Conservation (phyloP, 2,329 filamentous ascomycete genomes). For the Beauveria bassiana region DNA sequence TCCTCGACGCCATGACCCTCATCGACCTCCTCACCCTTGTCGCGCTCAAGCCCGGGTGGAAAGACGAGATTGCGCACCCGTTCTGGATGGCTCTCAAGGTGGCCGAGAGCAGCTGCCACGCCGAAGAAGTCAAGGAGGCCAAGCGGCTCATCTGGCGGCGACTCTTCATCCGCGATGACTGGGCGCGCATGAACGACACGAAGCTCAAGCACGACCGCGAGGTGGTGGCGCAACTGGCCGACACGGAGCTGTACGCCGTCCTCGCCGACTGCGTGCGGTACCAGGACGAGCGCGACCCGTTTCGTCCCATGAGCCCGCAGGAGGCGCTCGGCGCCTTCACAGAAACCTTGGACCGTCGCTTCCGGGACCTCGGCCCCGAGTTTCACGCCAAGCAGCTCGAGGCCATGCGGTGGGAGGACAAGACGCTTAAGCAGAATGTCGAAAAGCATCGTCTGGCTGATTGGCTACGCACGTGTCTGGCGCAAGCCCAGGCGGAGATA, state of each 20-base stretch:
- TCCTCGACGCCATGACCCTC: conserved; percentile 56
- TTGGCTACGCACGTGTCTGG: conserved; percentile 46
- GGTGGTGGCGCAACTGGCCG: conserved; percentile 52
- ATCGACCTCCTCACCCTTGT: conserved; percentile 79
- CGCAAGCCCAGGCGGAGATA: conserved; percentile 29
- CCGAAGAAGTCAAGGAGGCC: conserved; percentile 50
- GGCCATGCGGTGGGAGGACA: conserved; percentile 68
- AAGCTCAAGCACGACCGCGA: conserved; percentile 64
- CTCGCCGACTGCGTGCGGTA: conserved; percentile 55
- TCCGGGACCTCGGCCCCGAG: conserved; percentile 51
- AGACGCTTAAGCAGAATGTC: conserved; percentile 54
- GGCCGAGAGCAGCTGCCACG: conserved; percentile 45
- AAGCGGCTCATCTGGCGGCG: conserved; percentile 74
- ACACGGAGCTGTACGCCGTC: conserved; percentile 63
- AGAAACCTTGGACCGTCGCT: conserved; percentile 53
- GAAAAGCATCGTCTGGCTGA: conserved; percentile 61
- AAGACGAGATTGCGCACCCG: conserved; percentile 53
- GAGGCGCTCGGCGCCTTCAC: conserved; percentile 53
- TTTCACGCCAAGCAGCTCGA: conserved; percentile 60
- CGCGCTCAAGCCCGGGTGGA: conserved; percentile 34
- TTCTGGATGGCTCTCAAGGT: conserved; percentile 68
- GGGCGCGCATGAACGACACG: conserved; percentile 71
- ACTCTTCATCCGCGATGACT: conserved; percentile 76
- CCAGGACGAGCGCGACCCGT: conserved; percentile 36
- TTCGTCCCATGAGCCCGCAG: conserved; percentile 41